A percentile compares a stretch with the other conserved stretches of the same genome.
These are phyloP conservation scores for Ampelomyces quisqualis DNA, from an alignment of 2,329 filamentous ascomycete genomes.

Conservation along the genomic window DNA sequence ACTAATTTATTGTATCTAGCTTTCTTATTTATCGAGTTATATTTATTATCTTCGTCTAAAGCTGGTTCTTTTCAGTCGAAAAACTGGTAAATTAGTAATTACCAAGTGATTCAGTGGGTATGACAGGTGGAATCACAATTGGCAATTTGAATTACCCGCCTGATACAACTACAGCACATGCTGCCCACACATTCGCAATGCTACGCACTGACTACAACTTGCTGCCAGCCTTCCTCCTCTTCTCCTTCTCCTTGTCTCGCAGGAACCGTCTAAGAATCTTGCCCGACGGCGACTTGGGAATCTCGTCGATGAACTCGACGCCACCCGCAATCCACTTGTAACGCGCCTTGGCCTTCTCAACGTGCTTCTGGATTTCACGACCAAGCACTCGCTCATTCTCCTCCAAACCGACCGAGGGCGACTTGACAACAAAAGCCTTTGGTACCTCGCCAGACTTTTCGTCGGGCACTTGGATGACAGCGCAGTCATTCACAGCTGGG, in stretches of 20 bases:
- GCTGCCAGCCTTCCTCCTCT: constrained; percentile 53
- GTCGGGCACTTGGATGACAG: constrained; percentile 73
- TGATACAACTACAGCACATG: not conserved
- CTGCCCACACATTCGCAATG: not conserved
- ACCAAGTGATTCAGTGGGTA: too few species aligned
- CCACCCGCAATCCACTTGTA: constrained; percentile 62
- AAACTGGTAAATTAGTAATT: too few species aligned
- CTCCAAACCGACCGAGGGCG: constrained; percentile 47
- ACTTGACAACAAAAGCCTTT: constrained; percentile 65
- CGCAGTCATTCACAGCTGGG: constrained; percentile 71
- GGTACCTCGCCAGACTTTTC: constrained; percentile 62
- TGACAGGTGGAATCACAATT: too few species aligned
- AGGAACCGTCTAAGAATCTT: constrained; percentile 66
- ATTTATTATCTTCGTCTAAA: too few species aligned
- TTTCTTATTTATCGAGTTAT: too few species aligned
- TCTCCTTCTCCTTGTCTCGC: constrained; percentile 72
- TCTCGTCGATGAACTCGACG: constrained; percentile 51
- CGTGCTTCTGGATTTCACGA: constrained; percentile 57
- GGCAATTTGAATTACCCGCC: too few species aligned
- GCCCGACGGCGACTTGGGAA: constrained; percentile 63
- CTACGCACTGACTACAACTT: constrained; percentile 1
- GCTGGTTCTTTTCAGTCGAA: too few species aligned
- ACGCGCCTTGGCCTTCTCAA: constrained; percentile 61
- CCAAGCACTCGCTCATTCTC: constrained; percentile 51
- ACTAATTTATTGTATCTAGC: too few species aligned